A percentile compares a stretch with the other conserved stretches of the same genome.
phyloP scores from a whole-genome alignment of 345 rosid species.

The Laguncularia racemosa region DNA sequence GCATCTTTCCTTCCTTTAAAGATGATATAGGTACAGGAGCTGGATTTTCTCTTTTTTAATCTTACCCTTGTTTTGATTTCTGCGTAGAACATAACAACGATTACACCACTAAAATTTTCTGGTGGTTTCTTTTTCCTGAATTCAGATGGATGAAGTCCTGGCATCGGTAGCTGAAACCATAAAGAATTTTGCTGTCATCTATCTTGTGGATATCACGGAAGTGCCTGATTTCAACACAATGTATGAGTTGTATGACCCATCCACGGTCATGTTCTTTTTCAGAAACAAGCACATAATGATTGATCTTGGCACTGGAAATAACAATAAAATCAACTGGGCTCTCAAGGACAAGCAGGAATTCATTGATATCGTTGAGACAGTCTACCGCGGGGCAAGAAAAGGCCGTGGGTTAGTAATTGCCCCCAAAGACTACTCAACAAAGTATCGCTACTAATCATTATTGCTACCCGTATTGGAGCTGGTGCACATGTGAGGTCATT shows the following conservation, averaged over 20 bases:
- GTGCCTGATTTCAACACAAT: conserved; percentile 94
- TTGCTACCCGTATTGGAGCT: too few species aligned
- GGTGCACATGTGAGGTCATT: too few species aligned
- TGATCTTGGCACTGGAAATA: conserved; percentile 95
- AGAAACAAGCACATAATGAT: conserved; percentile 97
- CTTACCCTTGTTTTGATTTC: too few species aligned
- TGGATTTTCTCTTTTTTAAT: too few species aligned
- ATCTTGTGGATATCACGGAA: conserved; percentile 87
- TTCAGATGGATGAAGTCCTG: conserved; percentile 90
- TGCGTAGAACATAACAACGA: too few species aligned
- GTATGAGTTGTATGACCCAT: conserved; percentile 92
- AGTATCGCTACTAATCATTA: conserved; percentile 63
- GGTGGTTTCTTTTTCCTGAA: background rate
- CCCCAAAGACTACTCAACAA: conserved; percentile 93
- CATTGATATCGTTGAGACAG: conserved; percentile 80
- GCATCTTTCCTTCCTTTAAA: too few species aligned
- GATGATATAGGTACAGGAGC: too few species aligned
- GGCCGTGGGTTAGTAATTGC: conserved; percentile 96
- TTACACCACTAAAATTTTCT: background rate
- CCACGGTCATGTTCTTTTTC: conserved; percentile 92
- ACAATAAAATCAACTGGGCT: conserved; percentile 98
- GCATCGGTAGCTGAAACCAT: conserved; percentile 87
- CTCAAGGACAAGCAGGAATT: conserved; percentile 98
- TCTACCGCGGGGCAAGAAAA: conserved; percentile 84
- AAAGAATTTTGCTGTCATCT: conserved; percentile 92